Evolutionary conservation across 2,329 filamentous ascomycete species (phyloP), one percentile per base, ranked within the genome.

Genomic region (Colletotrichum limetticola): DNA sequence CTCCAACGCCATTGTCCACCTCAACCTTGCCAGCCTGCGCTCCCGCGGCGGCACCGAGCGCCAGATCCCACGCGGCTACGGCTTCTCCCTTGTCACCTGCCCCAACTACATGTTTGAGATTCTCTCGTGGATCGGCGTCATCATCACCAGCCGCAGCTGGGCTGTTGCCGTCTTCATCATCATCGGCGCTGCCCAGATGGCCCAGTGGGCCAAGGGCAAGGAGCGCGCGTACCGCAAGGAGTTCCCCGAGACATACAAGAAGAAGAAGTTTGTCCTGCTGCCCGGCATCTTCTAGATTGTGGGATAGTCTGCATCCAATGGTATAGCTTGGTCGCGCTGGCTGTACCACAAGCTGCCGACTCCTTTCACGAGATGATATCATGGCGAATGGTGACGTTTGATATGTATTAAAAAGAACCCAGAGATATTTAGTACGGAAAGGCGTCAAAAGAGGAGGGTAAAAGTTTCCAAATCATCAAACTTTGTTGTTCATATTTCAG

Each of bases 91-190:
- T 46, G 96, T 99, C 65, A 99, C 97, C 14, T 97, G 95, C 85
- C 97, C 97, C 55, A 99, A 99, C 86, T 99, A 99, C 86, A 91
- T 97, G 86, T 98, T 97, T 78, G 97, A 99, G 85, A 88, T 94
- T 7, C 82, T 97, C 49, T 91, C 95, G 0, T 99, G 97, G 97
- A 78, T 94, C 35, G 95, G 95, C 30, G 88, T 98, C 68, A 92
- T 93, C 77, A 81, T 97, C 56, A 89, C 96, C 66, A 95, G 91
- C 78, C 92, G 94, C 78, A 95, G 92, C 84, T 93, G 93, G 86
- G 90, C 91, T 63, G 94, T 97, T 0, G 86, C 91, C 19, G 77
- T 97, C 24, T 98, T 98, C 83, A 91, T 94, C 74, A 81, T 87
- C 28, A 87, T 95, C 64, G 95, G 95, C 42, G 89, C 88, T 19